Percentiles rank a stretch among this genome's conserved stretches.
These are phyloP conservation scores for Acanthamoeba triangularis DNA, from an alignment of 208 protist species.

Conservation along the genomic window DNA sequence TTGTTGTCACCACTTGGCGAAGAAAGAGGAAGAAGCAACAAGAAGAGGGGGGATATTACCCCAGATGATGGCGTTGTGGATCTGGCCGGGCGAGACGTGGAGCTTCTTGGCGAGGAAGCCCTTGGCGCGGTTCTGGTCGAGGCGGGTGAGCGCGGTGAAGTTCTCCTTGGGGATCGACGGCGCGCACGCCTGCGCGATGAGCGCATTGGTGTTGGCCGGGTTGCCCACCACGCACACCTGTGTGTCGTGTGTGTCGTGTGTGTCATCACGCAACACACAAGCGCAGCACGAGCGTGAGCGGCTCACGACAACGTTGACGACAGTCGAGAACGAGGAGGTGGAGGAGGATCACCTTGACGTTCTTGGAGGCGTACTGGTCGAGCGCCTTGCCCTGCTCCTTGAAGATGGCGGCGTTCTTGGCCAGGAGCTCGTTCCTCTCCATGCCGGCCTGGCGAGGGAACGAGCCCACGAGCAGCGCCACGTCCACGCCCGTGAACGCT, in stretches of 20 bases:
- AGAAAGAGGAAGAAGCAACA: not conserved
- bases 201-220: slow-evolving; percentile 98
- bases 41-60: not conserved
- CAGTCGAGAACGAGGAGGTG: no score
- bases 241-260: not conserved
- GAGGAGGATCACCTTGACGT: slow-evolving; percentile 89
- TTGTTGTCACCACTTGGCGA: not conserved
- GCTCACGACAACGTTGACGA: not conserved
- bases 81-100: not conserved
- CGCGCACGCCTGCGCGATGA: slow-evolving; percentile 93
- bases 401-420: slow-evolving; percentile 98
- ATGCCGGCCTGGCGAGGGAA: slow-evolving; percentile 96
- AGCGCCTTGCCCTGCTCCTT: slow-evolving; percentile 94
- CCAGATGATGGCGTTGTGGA: slow-evolving; percentile 54
- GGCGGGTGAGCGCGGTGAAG: slow-evolving; percentile 97
- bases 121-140: slow-evolving; percentile 98
- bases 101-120: slow-evolving; percentile 93
- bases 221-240: slow-evolving; percentile 97
- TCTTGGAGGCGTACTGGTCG: slow-evolving; percentile 92
- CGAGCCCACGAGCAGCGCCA: slow-evolving; percentile 92
- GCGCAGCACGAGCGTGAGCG: not conserved
- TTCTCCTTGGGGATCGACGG: slow-evolving; percentile 93
- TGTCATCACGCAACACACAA: not conserved
- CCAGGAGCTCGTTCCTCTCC: slow-evolving; percentile 97
- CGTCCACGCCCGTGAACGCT: slow-evolving; percentile 89